These are phyloP conservation scores for Vigna mungo DNA, from an alignment of 306 rosid species.

Conservation along the genomic window DNA sequence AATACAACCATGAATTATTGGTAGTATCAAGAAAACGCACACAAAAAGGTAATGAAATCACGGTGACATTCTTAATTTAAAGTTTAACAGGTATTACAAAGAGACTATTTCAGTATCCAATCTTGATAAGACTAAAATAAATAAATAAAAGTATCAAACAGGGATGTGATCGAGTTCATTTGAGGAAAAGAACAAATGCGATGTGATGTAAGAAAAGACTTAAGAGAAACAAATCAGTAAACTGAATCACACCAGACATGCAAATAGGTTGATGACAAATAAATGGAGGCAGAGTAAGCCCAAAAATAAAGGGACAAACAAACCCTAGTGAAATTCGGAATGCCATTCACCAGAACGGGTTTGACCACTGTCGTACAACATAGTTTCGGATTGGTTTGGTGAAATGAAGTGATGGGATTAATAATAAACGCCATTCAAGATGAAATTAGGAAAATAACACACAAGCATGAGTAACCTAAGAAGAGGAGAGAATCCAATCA, in stretches of 20 bases:
- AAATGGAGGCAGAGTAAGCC: background rate
- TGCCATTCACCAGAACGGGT: too few relatives aligned
- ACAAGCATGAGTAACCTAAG: background rate
- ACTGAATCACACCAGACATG: too few relatives aligned
- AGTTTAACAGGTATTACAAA: background rate
- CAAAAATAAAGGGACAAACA: background rate
- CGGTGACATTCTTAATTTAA: background rate
- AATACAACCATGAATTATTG: background rate
- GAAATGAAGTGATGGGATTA: background rate
- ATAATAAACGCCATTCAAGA: background rate
- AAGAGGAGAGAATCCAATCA: background rate
- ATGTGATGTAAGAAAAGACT: background rate
- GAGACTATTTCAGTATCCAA: background rate
- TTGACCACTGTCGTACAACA: too few relatives aligned
- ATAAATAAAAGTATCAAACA: background rate
- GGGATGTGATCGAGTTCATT: background rate
- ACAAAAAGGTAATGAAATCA: background rate
- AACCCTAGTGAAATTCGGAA: background rate
- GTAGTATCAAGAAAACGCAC: background rate
- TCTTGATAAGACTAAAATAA: background rate
- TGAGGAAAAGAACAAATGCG: too few relatives aligned
- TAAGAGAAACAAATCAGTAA: too few relatives aligned
- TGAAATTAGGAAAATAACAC: background rate
- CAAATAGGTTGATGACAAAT: background rate
- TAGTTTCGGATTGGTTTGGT: background rate